A percentile compares a stretch with the other conserved stretches of the same genome.
These are phyloP conservation scores for Manihot esculenta DNA, from an alignment of 441 rosid genomes.

Conservation along the genomic window DNA sequence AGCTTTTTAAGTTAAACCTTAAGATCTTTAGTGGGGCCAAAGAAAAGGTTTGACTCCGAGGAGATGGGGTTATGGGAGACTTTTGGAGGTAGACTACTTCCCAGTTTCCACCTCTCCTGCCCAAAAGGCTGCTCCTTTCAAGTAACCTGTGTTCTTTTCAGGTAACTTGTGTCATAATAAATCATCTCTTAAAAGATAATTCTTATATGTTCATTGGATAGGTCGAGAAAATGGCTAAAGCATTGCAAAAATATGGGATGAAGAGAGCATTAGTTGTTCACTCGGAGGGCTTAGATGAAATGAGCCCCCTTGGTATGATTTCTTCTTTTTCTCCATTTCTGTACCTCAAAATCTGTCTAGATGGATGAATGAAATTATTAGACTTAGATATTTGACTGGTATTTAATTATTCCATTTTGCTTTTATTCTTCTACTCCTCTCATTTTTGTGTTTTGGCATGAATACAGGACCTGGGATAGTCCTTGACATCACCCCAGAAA, in stretches of 20 bases:
- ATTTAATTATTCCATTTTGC: not conserved
- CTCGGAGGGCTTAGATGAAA: conserved; percentile 95
- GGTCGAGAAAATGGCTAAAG: conserved; percentile 92
- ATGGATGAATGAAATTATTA: not conserved
- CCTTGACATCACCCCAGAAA: conserved; percentile 64
- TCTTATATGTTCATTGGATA: conserved; percentile 28
- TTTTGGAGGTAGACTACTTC: not conserved
- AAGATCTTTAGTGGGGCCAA: not conserved
- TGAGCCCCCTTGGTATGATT: conserved; percentile 83
- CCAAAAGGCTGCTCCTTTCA: not conserved
- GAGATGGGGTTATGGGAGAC: not conserved
- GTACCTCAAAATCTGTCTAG: not conserved
- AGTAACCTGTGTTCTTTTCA: not conserved
- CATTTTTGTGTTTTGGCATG: conserved; percentile 11
- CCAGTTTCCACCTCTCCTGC: not conserved
- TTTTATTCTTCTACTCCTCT: conserved; percentile 14
- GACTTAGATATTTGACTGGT: not conserved
- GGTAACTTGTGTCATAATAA: not conserved
- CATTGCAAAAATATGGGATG: conserved; percentile 87
- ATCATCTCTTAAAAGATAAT: conserved; percentile 13
- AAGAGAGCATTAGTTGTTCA: conserved; percentile 93
- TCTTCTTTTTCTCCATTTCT: conserved; percentile 12
- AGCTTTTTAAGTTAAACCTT: not conserved
- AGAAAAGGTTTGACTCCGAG: not conserved
- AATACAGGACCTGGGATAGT: conserved; percentile 66